These are phyloP conservation scores for Pyrenophora tritici-repentis DNA, from an alignment of 2,329 filamentous ascomycete species.

Conservation along the genomic window DNA sequence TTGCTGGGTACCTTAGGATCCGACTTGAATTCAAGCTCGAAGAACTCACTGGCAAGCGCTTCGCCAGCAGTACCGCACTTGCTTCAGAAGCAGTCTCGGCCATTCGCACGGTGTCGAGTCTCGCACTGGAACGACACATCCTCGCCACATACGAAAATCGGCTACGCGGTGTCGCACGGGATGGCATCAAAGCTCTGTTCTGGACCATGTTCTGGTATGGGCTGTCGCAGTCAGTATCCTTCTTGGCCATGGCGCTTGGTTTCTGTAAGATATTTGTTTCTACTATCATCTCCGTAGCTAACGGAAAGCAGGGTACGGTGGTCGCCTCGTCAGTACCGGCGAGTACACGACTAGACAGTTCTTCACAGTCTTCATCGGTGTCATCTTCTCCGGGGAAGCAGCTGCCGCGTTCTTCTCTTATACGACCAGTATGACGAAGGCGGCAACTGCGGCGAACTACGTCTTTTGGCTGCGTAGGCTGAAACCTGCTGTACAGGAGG, in stretches of 20 bases:
- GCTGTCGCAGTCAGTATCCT: conserved; percentile 76
- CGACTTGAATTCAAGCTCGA: conserved; percentile 80
- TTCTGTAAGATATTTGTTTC: conserved; percentile 57
- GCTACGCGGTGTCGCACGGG: conserved; percentile 59
- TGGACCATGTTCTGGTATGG: conserved; percentile 82
- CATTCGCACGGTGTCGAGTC: conserved; percentile 88
- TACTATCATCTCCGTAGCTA: conserved; percentile 47
- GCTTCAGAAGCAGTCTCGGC: conserved; percentile 93
- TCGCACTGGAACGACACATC: conserved; percentile 86
- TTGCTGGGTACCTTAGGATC: conserved; percentile 82
- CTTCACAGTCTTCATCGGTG: conserved; percentile 80
- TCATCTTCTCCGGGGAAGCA: conserved; percentile 54
- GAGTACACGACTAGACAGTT: conserved; percentile 79
- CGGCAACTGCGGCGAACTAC: conserved; percentile 76
- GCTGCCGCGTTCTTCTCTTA: conserved; percentile 92
- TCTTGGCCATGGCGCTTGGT: conserved; percentile 38
- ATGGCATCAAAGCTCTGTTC: conserved; percentile 68
- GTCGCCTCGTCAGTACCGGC: conserved; percentile 38
- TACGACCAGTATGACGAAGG: conserved; percentile 95
- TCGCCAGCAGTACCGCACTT: conserved; percentile 66
- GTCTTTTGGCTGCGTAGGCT: conserved; percentile 51
- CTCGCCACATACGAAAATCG: conserved; percentile 67
- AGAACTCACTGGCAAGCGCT: conserved; percentile 72
- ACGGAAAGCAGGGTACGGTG: conserved; percentile 40
- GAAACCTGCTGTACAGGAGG: conserved; percentile 47